Percentiles rank a stretch among this genome's conserved stretches.
Evolutionary conservation across 805 yeast species (phyloP).

Genomic region (Kodamaea kaohsiungensis): DNA sequence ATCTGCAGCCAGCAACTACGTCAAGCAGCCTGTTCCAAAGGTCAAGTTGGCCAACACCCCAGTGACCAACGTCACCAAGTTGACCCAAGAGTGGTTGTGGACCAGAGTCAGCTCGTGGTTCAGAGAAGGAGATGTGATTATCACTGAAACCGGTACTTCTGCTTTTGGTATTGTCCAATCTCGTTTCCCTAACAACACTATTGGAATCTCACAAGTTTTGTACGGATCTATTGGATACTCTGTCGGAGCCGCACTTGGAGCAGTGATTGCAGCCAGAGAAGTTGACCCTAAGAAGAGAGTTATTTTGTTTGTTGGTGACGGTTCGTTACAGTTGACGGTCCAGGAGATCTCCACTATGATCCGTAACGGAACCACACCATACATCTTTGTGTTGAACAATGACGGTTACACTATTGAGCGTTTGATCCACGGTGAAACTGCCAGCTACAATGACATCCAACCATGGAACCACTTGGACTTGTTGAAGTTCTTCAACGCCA

Average conservation of each 20-base stretch:
- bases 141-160: constrained; percentile 39
- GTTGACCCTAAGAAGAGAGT: constrained; percentile 25
- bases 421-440: constrained; percentile 22
- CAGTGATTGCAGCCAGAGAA: constrained; percentile 36
- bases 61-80: constrained; percentile 11
- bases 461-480: constrained; percentile 21
- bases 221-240: constrained; percentile 40
- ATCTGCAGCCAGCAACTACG: constrained; percentile 14
- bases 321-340: constrained; percentile 26
- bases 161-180: constrained; percentile 37
- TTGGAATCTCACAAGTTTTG: constrained; percentile 36
- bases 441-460: constrained; percentile 22
- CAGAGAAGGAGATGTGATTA: constrained; percentile 31
- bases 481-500: constrained; percentile 19
- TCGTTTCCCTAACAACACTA: constrained; percentile 27
- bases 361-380: constrained; percentile 15
- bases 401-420: constrained; percentile 25
- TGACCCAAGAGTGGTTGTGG: constrained; percentile 36
- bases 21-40: constrained; percentile 23
- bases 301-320: constrained; percentile 24
- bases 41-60: constrained; percentile 16
- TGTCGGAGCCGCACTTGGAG: constrained; percentile 37
- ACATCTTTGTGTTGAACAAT: constrained; percentile 22
- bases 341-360: constrained; percentile 23
- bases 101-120: constrained; percentile 28